Conservation (phyloP, 208 protist genomes). For the Leishmania tropica region DNA sequence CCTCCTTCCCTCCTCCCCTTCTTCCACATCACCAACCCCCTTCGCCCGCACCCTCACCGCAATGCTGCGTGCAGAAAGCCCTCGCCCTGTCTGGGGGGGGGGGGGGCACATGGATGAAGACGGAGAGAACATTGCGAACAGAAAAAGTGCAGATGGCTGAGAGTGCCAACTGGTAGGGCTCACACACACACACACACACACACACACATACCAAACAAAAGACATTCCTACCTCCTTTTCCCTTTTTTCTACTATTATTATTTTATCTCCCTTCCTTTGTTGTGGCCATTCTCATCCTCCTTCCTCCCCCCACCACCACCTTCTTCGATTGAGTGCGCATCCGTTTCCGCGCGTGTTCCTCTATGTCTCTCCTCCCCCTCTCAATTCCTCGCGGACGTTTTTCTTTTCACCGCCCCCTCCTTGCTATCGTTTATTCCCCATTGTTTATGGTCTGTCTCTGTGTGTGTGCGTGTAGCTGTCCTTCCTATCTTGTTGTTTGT, state of each 20-base stretch:
- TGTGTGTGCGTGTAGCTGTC: neutral
- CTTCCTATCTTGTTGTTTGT: too few relatives aligned
- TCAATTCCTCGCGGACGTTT: neutral
- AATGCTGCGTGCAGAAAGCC: neutral
- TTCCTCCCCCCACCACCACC: too few relatives aligned
- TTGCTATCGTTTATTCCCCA: neutral
- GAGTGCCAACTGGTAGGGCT: too few relatives aligned
- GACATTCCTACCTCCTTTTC: too few relatives aligned
- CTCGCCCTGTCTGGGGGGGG: neutral
- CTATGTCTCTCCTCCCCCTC: neutral
- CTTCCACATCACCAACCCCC: neutral
- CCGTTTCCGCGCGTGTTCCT: neutral
- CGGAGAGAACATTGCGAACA: too few relatives aligned
- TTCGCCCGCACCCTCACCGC: neutral
- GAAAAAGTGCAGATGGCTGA: too few relatives aligned
- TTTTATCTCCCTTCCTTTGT: neutral
- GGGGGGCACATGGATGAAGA: neutral
- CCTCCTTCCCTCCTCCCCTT: neutral
- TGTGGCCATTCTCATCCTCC: neutral
- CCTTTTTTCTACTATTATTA: too few relatives aligned
- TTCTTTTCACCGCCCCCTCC: neutral
- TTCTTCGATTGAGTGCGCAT: neutral
- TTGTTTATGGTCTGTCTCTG: neutral
- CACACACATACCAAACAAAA: too few relatives aligned
- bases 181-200: too few relatives aligned